Conservation (phyloP, 2,329 filamentous ascomycete species). For the Diplodia mutila region DNA sequence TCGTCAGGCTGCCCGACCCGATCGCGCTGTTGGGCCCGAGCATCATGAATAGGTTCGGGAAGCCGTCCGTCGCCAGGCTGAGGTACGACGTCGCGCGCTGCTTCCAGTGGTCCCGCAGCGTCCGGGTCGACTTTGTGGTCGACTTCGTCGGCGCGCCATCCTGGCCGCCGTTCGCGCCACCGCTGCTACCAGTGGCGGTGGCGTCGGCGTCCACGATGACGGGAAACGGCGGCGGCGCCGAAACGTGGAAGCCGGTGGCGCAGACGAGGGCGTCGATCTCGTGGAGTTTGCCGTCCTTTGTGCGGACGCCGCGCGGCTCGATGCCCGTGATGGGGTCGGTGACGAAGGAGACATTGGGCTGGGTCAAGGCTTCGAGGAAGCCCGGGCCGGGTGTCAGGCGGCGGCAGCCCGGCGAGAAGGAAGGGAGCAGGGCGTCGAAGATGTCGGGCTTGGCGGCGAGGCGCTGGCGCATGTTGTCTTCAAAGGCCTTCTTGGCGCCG, state of each 20-base stretch:
- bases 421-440: conserved; percentile 47
- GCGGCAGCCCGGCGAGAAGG: conserved; percentile 52
- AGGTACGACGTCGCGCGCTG: conserved; percentile 39
- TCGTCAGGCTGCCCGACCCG: conserved; percentile 45
- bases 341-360: conserved; percentile 46
- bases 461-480: conserved; percentile 46
- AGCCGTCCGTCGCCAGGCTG: conserved; percentile 35
- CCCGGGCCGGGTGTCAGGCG: conserved; percentile 56
- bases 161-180: too few relatives aligned
- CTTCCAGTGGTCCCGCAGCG: conserved; percentile 41
- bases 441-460: conserved; percentile 45
- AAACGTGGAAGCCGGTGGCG: conserved; percentile 50
- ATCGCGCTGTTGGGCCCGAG: conserved; percentile 48
- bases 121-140: neutral
- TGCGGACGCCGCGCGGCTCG: conserved; percentile 44
- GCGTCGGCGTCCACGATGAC: conserved; percentile 31
- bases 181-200: too few relatives aligned
- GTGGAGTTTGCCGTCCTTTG: conserved; percentile 44
- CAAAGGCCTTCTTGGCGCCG: conserved; percentile 43
- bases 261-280: conserved; percentile 50
- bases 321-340: conserved; percentile 43
- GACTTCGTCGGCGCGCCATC: too few relatives aligned
- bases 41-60: conserved; percentile 50
- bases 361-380: conserved; percentile 53
- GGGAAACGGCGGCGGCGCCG: conserved; percentile 45